Evolutionary conservation across 345 rosid species (phyloP), one percentile per base, ranked within the genome.

Genomic region (Zanthoxylum bungeanum): DNA sequence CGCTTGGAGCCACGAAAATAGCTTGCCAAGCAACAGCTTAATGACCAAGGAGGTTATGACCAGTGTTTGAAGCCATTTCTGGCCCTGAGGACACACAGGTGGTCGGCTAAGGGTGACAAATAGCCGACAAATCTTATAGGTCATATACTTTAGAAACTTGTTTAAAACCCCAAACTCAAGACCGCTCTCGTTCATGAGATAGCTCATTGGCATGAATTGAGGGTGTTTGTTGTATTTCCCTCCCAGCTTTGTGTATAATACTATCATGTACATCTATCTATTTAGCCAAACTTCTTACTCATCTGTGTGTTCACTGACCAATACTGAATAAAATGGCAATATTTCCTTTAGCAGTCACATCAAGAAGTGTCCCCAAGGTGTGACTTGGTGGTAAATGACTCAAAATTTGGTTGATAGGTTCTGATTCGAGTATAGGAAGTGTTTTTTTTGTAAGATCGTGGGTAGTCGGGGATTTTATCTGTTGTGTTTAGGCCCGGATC

Each of bases 21-120:
- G 50, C 53, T 17, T 86, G 57, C 82, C 77, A 44, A 65, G 61
- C 56, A 44, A 59, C 34, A n/a, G 39, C 63, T 49, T 77, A 9
- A 70, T 72, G 11, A 66, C 71, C 9, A 83, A 82, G 76, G 90
- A 89, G 83, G 79, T 88, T 22, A 81, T 85, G 84, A 85, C 89
- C 24, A 76, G 90, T 28, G 85, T 76, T 37, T 90, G 71, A 85
- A 76, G 47, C 55, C 40, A 70, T 42, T 42, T 34, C 24, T 31
- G 17, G 42, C n/a, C n/a, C n/a, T n/a, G n/a, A n/a, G n/a, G n/a
- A n/a, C n/a, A n/a, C n/a, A n/a, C n/a, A n/a, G n/a, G n/a, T n/a
- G n/a, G n/a, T n/a, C n/a, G n/a, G n/a, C n/a, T n/a, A n/a, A n/a
- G n/a, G n/a, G n/a, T n/a, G n/a, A n/a, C n/a, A n/a, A n/a, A n/a